Conservation (phyloP, 1,284 basidiomycete genomes). For the Tranzscheliella williamsii region DNA sequence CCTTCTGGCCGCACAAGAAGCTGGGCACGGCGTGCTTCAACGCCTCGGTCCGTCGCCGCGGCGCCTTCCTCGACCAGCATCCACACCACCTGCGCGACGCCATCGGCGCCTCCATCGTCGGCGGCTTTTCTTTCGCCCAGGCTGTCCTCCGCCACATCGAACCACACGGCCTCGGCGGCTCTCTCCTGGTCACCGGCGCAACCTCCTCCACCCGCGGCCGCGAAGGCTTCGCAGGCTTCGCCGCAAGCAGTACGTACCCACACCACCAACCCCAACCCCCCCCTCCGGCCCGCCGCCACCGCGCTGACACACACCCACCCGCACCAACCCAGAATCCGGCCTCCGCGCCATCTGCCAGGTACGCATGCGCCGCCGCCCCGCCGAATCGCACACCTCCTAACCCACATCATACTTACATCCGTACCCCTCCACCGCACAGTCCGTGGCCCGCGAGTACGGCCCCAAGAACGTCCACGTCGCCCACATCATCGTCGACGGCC, state of each 20-base stretch:
- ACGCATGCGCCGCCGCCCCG: no score
- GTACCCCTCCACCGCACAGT: no score
- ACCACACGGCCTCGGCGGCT: conserved; percentile 25
- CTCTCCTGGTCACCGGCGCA: conserved; percentile 46
- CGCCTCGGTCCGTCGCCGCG: conserved; percentile 37
- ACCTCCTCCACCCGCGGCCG: conserved; percentile 39
- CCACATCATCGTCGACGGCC: conserved; percentile 48
- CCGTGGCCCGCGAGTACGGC: conserved; percentile 41
- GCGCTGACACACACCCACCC: no score
- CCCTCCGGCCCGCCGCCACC: no score
- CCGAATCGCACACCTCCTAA: no score
- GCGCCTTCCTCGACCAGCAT: conserved; percentile 32
- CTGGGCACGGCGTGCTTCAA: conserved; percentile 50
- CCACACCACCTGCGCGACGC: conserved; percentile 27
- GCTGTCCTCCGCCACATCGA: conserved; percentile 20
- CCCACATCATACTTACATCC: no score
- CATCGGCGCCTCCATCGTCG: conserved; percentile 37
- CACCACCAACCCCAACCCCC: no score
- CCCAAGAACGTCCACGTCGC: conserved; percentile 40
- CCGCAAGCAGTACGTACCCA: conserved; percentile 28
- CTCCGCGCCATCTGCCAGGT: conserved; percentile 43
- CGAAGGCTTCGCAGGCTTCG: conserved; percentile 48
- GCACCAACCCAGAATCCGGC: conserved; percentile 18
- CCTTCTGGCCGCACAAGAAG: conserved; percentile 26
- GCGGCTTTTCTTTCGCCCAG: conserved; percentile 45